These are phyloP conservation scores for Rhynchosporium agropyri DNA, from an alignment of 2,329 filamentous ascomycete genomes.

Conservation along the genomic window DNA sequence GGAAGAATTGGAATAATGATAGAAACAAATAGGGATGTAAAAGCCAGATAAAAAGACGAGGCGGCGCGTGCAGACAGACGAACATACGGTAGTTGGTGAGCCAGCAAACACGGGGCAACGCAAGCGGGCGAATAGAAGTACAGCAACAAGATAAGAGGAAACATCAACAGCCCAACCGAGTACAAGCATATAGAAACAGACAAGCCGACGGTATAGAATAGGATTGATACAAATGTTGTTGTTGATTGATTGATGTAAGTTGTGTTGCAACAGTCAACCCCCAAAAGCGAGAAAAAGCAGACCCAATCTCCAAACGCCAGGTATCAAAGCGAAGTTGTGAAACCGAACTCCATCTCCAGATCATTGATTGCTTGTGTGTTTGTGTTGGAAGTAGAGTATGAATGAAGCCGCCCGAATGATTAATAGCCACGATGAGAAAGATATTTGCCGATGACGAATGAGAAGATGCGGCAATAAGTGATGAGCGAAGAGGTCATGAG, in stretches of 20 bases:
- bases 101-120: neutral
- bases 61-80: neutral
- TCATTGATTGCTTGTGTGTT: neutral
- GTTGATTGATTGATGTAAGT: neutral
- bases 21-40: neutral
- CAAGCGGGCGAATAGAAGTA: slow-evolving; percentile 6
- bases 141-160: slow-evolving; percentile 4
- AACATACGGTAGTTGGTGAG: no score
- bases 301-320: slow-evolving; percentile 33
- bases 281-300: neutral
- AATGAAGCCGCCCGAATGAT: slow-evolving; percentile 17
- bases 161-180: slow-evolving; percentile 3
- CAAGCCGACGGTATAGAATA: slow-evolving; percentile 24
- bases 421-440: neutral
- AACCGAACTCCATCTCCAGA: neutral
- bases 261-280: neutral
- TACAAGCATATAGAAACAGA: slow-evolving; percentile 9
- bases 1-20: neutral
- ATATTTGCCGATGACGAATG: neutral
- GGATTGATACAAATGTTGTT: slow-evolving; percentile 35
- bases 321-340: slow-evolving; percentile 31
- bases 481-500: slow-evolving; percentile 13
- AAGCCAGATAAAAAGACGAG: neutral
- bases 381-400: slow-evolving; percentile 21
- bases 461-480: slow-evolving; percentile 5